These are phyloP conservation scores for Suillus bovinus DNA, from an alignment of 768 basidiomycete species.

Conservation along the genomic window DNA sequence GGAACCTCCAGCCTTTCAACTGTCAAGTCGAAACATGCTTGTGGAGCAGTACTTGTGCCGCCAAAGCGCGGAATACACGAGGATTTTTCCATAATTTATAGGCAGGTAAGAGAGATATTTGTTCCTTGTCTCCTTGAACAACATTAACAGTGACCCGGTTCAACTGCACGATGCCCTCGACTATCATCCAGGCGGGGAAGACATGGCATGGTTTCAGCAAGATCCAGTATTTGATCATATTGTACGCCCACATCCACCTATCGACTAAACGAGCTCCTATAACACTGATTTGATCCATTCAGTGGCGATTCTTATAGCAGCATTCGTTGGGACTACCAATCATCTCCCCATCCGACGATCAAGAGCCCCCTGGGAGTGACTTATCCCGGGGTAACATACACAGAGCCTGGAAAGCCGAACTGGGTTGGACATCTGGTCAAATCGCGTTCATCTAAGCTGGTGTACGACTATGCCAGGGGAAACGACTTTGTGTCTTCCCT, in stretches of 20 bases:
- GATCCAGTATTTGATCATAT: slow-evolving; percentile 49
- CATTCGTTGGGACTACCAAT: slow-evolving; percentile 16
- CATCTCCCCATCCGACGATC: slow-evolving; percentile 34
- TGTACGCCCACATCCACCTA: slow-evolving; percentile 39
- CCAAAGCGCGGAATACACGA: neutral
- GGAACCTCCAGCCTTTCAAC: neutral
- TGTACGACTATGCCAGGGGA: slow-evolving; percentile 59
- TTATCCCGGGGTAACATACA: slow-evolving; percentile 46
- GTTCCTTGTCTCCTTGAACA: neutral
- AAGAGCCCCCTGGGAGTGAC: slow-evolving; percentile 47
- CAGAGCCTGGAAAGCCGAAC: slow-evolving; percentile 49
- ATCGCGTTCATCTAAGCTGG: slow-evolving; percentile 42
- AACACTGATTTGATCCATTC: slow-evolving; percentile 5
- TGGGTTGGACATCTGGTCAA: slow-evolving; percentile 64
- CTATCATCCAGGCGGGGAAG: slow-evolving; percentile 14
- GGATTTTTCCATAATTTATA: neutral
- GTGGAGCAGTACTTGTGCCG: slow-evolving; percentile 1
- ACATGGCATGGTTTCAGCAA: slow-evolving; percentile 46
- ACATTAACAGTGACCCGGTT: neutral
- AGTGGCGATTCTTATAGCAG: slow-evolving; percentile 65
- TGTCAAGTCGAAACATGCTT: slow-evolving; percentile 4
- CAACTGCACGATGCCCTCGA: slow-evolving; percentile 12
- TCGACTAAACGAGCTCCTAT: neutral
- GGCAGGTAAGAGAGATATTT: neutral
- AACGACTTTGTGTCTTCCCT: slow-evolving; percentile 49